phyloP scores from a whole-genome alignment of 177 flowering plant genomes.

The Vitis hybrid region DNA sequence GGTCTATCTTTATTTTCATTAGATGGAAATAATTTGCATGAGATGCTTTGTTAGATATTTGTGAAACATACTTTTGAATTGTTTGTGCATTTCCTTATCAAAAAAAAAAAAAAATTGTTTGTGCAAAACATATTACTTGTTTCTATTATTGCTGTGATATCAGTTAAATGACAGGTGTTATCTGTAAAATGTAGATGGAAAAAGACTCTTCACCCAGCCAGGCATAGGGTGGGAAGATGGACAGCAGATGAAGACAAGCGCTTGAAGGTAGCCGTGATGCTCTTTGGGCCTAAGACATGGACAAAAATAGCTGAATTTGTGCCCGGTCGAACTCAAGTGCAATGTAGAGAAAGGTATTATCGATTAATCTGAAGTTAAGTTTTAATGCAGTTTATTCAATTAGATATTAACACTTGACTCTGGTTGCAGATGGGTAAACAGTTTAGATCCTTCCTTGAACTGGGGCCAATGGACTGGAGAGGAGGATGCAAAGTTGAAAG shows the following conservation, averaged over 20 bases:
- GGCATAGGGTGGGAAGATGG: constrained; percentile 70
- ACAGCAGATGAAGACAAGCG: constrained; percentile 74
- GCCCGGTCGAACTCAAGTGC: constrained; percentile 81
- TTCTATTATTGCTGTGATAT: too few relatives aligned
- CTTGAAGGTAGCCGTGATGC: constrained; percentile 70
- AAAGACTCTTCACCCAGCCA: constrained; percentile 71
- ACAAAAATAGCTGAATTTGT: constrained; percentile 69
- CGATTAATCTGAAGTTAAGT: neutral
- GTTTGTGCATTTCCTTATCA: too few relatives aligned
- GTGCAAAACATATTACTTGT: too few relatives aligned
- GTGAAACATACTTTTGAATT: too few relatives aligned
- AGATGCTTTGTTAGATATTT: too few relatives aligned
- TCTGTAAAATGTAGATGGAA: constrained; percentile 59
- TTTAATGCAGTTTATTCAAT: constrained; percentile 7
- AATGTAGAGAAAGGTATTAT: constrained; percentile 94
- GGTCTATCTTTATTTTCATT: too few relatives aligned
- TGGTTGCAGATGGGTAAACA: constrained; percentile 73
- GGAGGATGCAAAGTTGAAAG: constrained; percentile 65
- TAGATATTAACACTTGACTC: constrained; percentile 19
- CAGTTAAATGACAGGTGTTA: too few relatives aligned
- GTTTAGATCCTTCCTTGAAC: constrained; percentile 77
- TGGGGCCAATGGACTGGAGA: constrained; percentile 69
- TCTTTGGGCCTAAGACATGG: constrained; percentile 82
- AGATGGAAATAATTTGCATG: too few relatives aligned
- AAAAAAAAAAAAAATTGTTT: too few relatives aligned